Evolutionary conservation across 768 basidiomycete genomes (phyloP).

Genomic region (Mycena sanguinolenta): DNA sequence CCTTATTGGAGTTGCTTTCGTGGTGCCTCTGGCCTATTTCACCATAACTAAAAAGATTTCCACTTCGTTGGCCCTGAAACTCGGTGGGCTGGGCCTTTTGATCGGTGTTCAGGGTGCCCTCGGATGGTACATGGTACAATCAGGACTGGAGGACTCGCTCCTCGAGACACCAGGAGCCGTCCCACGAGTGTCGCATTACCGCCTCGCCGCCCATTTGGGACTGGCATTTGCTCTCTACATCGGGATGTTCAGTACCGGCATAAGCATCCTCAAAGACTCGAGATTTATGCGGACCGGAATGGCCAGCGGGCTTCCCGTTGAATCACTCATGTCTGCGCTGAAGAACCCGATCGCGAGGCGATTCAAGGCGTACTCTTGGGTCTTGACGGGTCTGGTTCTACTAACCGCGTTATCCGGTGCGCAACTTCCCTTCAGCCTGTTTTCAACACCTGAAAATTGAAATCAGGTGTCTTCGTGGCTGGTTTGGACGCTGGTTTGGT

Average conservation of each 20-base stretch:
- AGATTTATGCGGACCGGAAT: constrained; percentile 69
- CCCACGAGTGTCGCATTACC: constrained; percentile 96
- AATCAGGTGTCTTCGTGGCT: constrained; percentile 94
- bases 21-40: constrained; percentile 89
- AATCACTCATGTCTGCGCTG: constrained; percentile 61
- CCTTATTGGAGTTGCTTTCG: constrained; percentile 84
- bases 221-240: constrained; percentile 92
- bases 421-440: constrained; percentile 34
- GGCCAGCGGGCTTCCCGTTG: constrained; percentile 69
- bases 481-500: constrained; percentile 95
- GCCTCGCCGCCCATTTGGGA: constrained; percentile 95
- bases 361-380: constrained; percentile 72
- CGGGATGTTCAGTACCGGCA: constrained; percentile 89
- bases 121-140: constrained; percentile 99
- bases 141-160: constrained; percentile 88
- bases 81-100: constrained; percentile 80
- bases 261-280: constrained; percentile 85
- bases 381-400: constrained; percentile 84
- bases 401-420: constrained; percentile 93
- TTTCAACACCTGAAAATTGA: background rate
- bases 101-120: constrained; percentile 93
- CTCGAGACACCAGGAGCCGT: constrained; percentile 87
- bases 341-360: constrained; percentile 67
- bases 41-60: constrained; percentile 78
- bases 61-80: constrained; percentile 68